A percentile compares a stretch with the other conserved stretches of the same genome.
Conservation (phyloP, 306 rosid species). For the Glycine tomentella region DNA sequence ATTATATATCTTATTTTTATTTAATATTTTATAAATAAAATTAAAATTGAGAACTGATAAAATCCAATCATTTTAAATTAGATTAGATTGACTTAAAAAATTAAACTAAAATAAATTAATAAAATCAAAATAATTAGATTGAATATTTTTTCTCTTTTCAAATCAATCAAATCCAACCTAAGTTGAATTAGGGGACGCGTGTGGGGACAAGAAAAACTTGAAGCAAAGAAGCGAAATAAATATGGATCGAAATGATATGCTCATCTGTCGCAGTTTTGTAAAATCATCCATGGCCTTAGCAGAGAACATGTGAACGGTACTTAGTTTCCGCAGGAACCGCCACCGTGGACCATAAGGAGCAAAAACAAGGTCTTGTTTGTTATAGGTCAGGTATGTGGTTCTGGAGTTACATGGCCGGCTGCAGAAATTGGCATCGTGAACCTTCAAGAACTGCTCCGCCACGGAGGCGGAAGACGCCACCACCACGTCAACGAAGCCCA, state of each 20-base stretch:
- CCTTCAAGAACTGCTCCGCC: slow-evolving; percentile 68
- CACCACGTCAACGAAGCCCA: not conserved
- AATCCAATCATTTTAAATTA: no score
- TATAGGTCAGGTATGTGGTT: slow-evolving; percentile 60
- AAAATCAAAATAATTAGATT: no score
- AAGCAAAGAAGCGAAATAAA: no score
- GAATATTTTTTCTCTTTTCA: no score
- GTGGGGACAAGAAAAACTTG: no score
- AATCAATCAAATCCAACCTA: no score
- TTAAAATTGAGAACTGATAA: no score
- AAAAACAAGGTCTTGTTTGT: slow-evolving; percentile 66
- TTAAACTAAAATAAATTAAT: no score
- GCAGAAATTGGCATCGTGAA: slow-evolving; percentile 67
- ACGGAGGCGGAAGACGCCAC: slow-evolving; percentile 65
- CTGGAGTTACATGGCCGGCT: slow-evolving; percentile 74
- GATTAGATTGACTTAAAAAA: no score
- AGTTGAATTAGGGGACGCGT: no score
- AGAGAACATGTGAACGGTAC: not conserved
- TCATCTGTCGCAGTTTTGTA: not conserved
- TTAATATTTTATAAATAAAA: no score
- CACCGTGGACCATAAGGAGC: slow-evolving; percentile 41
- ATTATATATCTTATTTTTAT: no score
- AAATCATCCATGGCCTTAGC: not conserved
- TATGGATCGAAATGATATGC: not conserved
- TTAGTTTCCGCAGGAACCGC: slow-evolving; percentile 43